A percentile compares a stretch with the other conserved stretches of the same genome.
phyloP scores from a whole-genome alignment of 768 basidiomycete species.

The Kwoniella sp. region DNA sequence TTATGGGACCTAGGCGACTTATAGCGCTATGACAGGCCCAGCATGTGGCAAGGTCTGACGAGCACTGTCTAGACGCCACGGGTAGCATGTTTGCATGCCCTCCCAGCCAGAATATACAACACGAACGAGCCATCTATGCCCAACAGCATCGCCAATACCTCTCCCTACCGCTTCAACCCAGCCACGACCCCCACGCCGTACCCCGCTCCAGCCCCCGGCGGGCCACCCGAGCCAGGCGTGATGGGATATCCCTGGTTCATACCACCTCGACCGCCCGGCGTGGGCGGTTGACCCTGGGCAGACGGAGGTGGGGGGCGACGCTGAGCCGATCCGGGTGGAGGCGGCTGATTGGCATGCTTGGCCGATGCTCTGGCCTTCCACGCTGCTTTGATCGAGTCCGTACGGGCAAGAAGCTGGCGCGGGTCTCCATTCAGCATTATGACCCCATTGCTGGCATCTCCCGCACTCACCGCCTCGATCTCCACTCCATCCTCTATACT shows the following conservation, averaged over 20 bases:
- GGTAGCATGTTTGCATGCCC: too few relatives aligned
- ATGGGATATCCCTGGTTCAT: conserved; percentile 10
- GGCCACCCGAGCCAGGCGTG: conserved; percentile 10
- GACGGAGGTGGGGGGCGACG: background rate
- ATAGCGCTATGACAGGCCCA: too few relatives aligned
- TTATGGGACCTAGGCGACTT: too few relatives aligned
- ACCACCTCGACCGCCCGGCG: conserved; percentile 18
- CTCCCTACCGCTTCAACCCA: conserved; percentile 22
- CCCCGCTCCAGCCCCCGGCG: background rate
- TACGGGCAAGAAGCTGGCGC: conserved; percentile 22
- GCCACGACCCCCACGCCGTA: conserved; percentile 16
- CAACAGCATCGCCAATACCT: too few relatives aligned
- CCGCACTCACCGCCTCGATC: conserved; percentile 65
- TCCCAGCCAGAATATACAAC: too few relatives aligned
- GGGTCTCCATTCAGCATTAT: background rate
- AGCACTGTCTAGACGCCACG: too few relatives aligned
- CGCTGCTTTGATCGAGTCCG: conserved; percentile 32
- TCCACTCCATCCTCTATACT: conserved; percentile 94
- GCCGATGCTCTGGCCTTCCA: conserved; percentile 33
- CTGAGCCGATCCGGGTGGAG: conserved; percentile 7
- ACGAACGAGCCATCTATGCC: too few relatives aligned
- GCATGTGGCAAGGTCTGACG: too few relatives aligned
- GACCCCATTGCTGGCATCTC: background rate
- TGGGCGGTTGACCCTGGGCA: conserved; percentile 19
- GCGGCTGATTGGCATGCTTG: background rate